phyloP scores from a whole-genome alignment of 2,329 filamentous ascomycete species.

The Phyllosticta ampelicida region DNA sequence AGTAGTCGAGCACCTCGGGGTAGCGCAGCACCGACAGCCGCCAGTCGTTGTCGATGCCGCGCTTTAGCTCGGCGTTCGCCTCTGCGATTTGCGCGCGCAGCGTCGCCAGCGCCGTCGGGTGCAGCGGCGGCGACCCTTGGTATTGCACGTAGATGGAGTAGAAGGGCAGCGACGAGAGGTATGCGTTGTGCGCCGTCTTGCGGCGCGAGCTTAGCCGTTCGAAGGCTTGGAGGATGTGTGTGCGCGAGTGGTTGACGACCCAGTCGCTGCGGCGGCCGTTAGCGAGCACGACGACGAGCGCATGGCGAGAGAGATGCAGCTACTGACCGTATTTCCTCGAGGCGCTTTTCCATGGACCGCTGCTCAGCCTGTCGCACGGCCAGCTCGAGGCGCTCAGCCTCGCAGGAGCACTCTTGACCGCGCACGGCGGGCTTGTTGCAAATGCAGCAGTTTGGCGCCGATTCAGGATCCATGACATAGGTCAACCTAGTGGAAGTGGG shows the following conservation, averaged over 20 bases:
- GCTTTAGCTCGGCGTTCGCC: constrained; percentile 56
- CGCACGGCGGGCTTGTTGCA: constrained; percentile 26
- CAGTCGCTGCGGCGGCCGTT: constrained; percentile 29
- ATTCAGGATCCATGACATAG: constrained; percentile 20
- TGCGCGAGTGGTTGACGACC: constrained; percentile 35
- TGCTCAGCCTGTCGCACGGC: constrained; percentile 30
- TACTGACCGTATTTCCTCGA: constrained; percentile 25
- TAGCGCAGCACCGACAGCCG: constrained; percentile 63
- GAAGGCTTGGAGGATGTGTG: constrained; percentile 35
- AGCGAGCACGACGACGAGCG: not conserved
- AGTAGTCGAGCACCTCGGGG: constrained; percentile 71
- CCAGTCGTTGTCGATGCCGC: constrained; percentile 72
- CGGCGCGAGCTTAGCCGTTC: constrained; percentile 30
- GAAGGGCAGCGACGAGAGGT: constrained; percentile 35
- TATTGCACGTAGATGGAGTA: constrained; percentile 38
- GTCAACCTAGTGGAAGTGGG: not conserved
- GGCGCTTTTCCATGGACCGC: constrained; percentile 26
- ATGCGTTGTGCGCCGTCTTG: constrained; percentile 31
- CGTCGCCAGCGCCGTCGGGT: constrained; percentile 28
- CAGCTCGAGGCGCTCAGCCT: constrained; percentile 29
- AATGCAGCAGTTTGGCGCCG: constrained; percentile 30
- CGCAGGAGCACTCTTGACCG: constrained; percentile 29
- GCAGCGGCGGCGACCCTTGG: constrained; percentile 34
- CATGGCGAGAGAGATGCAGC: not conserved
- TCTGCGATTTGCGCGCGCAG: constrained; percentile 46